Evolutionary conservation across 257 asterid genomes (phyloP), one percentile per base, ranked within the genome.

Genomic region (Mentha longifolia): DNA sequence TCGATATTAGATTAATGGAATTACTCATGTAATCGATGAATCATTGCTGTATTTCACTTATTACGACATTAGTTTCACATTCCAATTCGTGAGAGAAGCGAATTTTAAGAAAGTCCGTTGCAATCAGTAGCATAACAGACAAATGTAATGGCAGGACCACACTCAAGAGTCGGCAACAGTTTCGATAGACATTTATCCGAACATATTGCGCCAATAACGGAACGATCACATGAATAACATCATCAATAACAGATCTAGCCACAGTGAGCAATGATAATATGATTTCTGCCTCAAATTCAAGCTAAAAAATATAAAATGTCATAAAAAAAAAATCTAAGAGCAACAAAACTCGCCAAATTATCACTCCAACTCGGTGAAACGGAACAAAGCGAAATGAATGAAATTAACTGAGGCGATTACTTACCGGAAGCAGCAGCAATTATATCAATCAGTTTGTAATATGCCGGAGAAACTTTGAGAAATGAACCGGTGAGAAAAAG

Each of bases 171-270:
- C 20, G 15, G 15, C 28, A 46, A 16, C 67, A 43, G 8, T 7
- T 45, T 37, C 11, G 11, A 17, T 9, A 15, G 9, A 41, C 65
- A 49, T 62, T 72, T 25, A 41, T 7, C 47, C 77, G 57, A 72
- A 62, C 76, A 72, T 16, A 2, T 62, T 62, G 57, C 45, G 47
- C 39, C 54, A 69, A 39, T 28, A 9, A 39, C 7, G 9, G 20
- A 63, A 63, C 22, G 13, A 39, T 0, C 49, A 25, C 57, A 49
- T 37, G 12, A 15, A 22, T n/a, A 20, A 20, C 15, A 62, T 7
- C 63, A 20, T 13, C 30, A 22, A 13, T 37, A 2, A 37, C 50
- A 59, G 22, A 71, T 59, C 39, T 71, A 7, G 31, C 3, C 25
- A 30, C 68, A 43, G 16, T 12, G 52, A 58, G 35, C 51, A 17